Conservation (phyloP, 495 filamentous ascomycete genomes). For the Trichocladium antarcticum region DNA sequence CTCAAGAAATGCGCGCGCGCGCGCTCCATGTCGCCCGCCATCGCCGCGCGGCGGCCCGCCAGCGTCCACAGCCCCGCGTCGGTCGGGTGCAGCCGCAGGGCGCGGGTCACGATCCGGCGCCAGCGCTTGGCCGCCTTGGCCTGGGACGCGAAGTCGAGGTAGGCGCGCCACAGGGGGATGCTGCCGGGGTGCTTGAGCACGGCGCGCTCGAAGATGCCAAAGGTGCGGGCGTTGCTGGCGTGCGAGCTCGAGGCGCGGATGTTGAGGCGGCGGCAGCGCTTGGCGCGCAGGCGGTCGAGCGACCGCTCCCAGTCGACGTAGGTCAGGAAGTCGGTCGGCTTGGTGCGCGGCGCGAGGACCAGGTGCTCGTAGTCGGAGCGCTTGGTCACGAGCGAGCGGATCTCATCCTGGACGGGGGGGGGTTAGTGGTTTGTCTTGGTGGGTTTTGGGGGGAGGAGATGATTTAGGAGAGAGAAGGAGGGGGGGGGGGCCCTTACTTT, state of each 20-base stretch:
- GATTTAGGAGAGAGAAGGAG: not conserved
- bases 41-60: constrained; percentile 66
- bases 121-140: constrained; percentile 74
- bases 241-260: constrained; percentile 50
- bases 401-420: constrained; percentile 54
- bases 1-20: constrained; percentile 75
- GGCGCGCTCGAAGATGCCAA: constrained; percentile 78
- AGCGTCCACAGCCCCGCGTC: constrained; percentile 80
- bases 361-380: constrained; percentile 90
- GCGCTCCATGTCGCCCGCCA: constrained; percentile 70
- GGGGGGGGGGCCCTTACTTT: constrained; percentile 39
- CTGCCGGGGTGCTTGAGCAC: constrained; percentile 78
- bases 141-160: constrained; percentile 67
- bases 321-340: constrained; percentile 64
- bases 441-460: not conserved
- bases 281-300: constrained; percentile 67
- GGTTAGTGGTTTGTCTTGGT: not conserved
- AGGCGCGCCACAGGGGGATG: constrained; percentile 80
- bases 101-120: constrained; percentile 60
- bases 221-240: constrained; percentile 68
- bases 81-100: constrained; percentile 72
- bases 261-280: constrained; percentile 67
- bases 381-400: constrained; percentile 72
- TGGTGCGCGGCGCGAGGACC: constrained; percentile 67
- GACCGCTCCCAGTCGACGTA: constrained; percentile 90